phyloP scores from a whole-genome alignment of 352 stramenopile species.

The Pythium coloratum region DNA sequence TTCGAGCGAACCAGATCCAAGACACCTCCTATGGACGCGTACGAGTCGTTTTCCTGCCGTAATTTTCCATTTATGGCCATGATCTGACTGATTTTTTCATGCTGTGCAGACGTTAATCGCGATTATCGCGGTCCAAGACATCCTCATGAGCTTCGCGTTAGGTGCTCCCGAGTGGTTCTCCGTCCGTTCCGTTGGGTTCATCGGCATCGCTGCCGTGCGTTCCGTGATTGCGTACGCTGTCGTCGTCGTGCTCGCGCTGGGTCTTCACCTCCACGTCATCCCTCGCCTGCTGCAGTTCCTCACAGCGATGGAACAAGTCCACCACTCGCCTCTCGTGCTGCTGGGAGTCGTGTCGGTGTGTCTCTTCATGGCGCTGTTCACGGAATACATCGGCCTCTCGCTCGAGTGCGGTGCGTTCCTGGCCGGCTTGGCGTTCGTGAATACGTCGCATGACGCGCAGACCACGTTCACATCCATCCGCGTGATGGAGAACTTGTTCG shows the following conservation, averaged over 20 bases:
- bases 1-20: slow-evolving; percentile 77
- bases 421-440: slow-evolving; percentile 78
- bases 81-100: slow-evolving; percentile 6
- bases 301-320: slow-evolving; percentile 77
- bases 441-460: slow-evolving; percentile 62
- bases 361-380: slow-evolving; percentile 84
- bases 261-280: slow-evolving; percentile 74
- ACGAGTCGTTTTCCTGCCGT: slow-evolving; percentile 17
- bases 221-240: slow-evolving; percentile 71
- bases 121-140: slow-evolving; percentile 85
- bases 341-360: slow-evolving; percentile 85
- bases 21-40: slow-evolving; percentile 79
- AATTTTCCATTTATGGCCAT: not conserved
- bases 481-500: slow-evolving; percentile 88
- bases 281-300: slow-evolving; percentile 71
- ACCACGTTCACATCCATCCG: slow-evolving; percentile 80
- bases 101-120: slow-evolving; percentile 67
- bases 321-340: slow-evolving; percentile 74
- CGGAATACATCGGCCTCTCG: slow-evolving; percentile 78
- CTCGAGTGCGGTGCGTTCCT: slow-evolving; percentile 85
- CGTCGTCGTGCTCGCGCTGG: slow-evolving; percentile 65
- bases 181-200: slow-evolving; percentile 63
- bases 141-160: slow-evolving; percentile 86
- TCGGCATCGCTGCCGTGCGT: slow-evolving; percentile 67
- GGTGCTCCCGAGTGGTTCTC: slow-evolving; percentile 87